A percentile compares a stretch with the other conserved stretches of the same genome.
phyloP scores from a whole-genome alignment of 768 basidiomycete species.

The Tricholomella constricta region DNA sequence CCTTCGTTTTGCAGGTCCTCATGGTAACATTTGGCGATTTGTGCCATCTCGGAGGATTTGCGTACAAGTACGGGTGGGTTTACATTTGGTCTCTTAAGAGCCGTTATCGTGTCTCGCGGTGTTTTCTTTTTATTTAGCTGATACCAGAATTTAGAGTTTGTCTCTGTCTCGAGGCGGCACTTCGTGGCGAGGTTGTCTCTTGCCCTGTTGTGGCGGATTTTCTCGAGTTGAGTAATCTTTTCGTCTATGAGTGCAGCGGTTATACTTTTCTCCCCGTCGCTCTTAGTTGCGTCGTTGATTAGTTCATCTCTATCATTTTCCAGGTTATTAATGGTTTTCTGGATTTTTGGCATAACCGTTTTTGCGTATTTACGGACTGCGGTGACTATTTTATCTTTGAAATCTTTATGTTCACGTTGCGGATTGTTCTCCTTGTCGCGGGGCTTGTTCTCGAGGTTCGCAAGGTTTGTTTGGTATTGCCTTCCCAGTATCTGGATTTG shows the following conservation, averaged over 20 bases:
- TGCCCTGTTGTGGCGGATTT: neutral
- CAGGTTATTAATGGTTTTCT: neutral
- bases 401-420: neutral
- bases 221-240: slow-evolving; percentile 2
- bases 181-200: slow-evolving; percentile 6
- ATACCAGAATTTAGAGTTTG: slow-evolving; percentile 23
- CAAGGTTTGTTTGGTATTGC: no score
- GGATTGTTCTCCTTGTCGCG: neutral
- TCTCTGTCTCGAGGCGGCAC: slow-evolving; percentile 15
- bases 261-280: neutral
- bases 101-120: slow-evolving; percentile 19
- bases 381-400: neutral
- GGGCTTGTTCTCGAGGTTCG: no score
- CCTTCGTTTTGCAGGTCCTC: slow-evolving; percentile 25
- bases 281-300: neutral
- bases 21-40: slow-evolving; percentile 30
- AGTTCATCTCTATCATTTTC: neutral
- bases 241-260: neutral
- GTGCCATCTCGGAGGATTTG: slow-evolving; percentile 31
- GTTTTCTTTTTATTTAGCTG: neutral
- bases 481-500: neutral
- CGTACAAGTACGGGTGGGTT: neutral
- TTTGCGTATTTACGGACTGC: neutral
- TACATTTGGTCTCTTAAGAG: neutral
- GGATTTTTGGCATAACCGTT: neutral